Evolutionary conservation across 1,284 basidiomycete species (phyloP), one percentile per base, ranked within the genome.

Genomic region (Ganoderma sinense): DNA sequence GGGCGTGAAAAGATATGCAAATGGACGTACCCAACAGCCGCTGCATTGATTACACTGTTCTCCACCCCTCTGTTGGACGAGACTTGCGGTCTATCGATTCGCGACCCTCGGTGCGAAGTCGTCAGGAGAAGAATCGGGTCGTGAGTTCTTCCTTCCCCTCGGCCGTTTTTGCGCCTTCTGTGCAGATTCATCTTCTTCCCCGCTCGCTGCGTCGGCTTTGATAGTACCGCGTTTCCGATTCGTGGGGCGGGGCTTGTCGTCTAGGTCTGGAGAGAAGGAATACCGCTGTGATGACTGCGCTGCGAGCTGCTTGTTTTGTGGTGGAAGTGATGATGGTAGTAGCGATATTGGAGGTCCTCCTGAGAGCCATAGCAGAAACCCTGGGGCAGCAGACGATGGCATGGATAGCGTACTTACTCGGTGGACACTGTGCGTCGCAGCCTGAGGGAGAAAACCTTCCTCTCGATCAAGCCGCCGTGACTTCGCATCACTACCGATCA

Each of bases 61-160:
- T 94, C 92, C 0, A 94, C 88, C 0, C 94, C 94, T 4, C 94
- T 94, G 1, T 91, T 90, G 16, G 91, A 87, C 29, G 92, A 94
- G 41, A 95, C 92, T 77, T 97, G 95, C 1, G 94, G 94, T 1
- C 95, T 89, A 92, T 0, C n/a, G 10, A 31, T 68, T 74, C 6
- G 16, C 13, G 11, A 36, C 53, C 33, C 74, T 66, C 16, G 66
- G 29, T 0, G 61, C 29, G 53, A 75, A 76, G 45, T 76, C 73
- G 14, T 68, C 70, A 13, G 67, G 71, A 1, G 23, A 64, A 1
- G 67, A 73, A 40, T 74, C 74, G 1, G 63, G 26, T 3, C 48
- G 40, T 4, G 61, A 18, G 7, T 36, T 69, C 59, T 66, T 71
- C 14, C 48, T 62, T 14, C 56, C 69, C 7, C 48, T 16, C 2